Base-by-base conservation (phyloP, 2,329 filamentous ascomycete species). In the Hypoxylon sp. region DNA sequence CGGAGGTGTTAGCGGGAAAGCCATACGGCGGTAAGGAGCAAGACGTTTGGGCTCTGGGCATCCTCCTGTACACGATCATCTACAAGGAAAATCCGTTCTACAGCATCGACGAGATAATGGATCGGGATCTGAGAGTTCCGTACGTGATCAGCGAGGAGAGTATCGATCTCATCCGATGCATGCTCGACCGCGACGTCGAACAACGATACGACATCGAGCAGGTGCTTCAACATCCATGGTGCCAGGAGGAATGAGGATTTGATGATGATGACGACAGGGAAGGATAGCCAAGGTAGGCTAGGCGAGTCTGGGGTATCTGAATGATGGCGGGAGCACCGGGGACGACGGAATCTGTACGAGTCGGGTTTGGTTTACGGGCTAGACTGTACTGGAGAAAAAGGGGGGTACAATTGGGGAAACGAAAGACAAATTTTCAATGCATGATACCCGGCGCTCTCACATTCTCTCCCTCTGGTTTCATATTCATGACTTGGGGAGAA, bases 71-170 rank as follows among this genome's bases (percentile, higher is more conserved):
- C 77, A 99, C 94, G 19, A 97, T 99, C 67, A 89, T 97, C 67
- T 99, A 99, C 81, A 99, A 97, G 75, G 94, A 99, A 75, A 99
- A 99, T 68, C 93, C 94, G 0, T 99, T 97, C 72, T 97, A 97
- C 80, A 95, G 89, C 72, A 94, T 97, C 66, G 94, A 99, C 71
- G 94, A 99, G 77, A 99, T 99, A 67, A 95, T 97, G 83, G 94
- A 99, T 70, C 92, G 93, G 66, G 93, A 97, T 63, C 78, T 99
- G 51, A 84, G 94, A 36, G 87, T 99, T 19, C 94, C 94, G 0
- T 97, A 90, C 69, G 82, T 88, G 23, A 85, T 93, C 75, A 91
- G 90, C 70, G 91, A 97, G 59, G 88, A 92, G 61, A 96, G 91
- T 71, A 95, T 99, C 61, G 88, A 97, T 64, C 78, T 99, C 42